Evolutionary conservation across 2,329 filamentous ascomycete species (phyloP), one percentile per base, ranked within the genome.

Genomic region (Metarhizium robertsii): DNA sequence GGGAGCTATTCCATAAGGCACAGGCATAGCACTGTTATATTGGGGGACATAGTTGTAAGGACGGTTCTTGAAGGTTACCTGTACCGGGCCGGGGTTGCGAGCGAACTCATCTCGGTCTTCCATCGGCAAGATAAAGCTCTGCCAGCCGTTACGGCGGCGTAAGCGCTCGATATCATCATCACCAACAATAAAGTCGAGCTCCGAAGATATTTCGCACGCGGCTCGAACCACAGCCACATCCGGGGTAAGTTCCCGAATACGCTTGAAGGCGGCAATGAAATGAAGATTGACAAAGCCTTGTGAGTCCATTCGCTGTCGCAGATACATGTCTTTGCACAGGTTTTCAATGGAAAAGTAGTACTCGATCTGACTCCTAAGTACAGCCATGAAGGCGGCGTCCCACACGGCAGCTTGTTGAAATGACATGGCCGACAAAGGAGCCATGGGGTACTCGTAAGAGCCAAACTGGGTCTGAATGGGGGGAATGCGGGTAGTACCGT

Each of bases 321-420:
- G 78, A 71, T 85, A 97, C 65, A 89, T 79, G 66, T 99, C 94
- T 72, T 96, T 96, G 79, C 90, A 88, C 52, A 97, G 79, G 68
- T 99, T 99, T 66, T 96, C 89, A 32, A 96, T 81, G 0, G 92
- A 97, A 73, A 99, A 96, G 72, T 99, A 99, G 75, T 96, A 99
- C 65, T 96, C 90, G 42, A 91, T 80, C 66, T 80, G 75, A 60
- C 67, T 68, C 54, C 72, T 76, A 51, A 83, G 67, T 50, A 76
- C 67, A 3, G 70, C 62, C 42, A 77, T 50, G 16, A 69, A 53
- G 60, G 70, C 61, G 65, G 86, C 84, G 63, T 80, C 59, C 75
- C 79, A 65, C 83, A 81, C 79, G 5, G 65, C 81, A 47, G 64
- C 63, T 50, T 64, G 65, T 50, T 68, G 67, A 59, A 65, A 69